phyloP scores from a whole-genome alignment of 73 alveolate species.

The Effrenium voratum region DNA sequence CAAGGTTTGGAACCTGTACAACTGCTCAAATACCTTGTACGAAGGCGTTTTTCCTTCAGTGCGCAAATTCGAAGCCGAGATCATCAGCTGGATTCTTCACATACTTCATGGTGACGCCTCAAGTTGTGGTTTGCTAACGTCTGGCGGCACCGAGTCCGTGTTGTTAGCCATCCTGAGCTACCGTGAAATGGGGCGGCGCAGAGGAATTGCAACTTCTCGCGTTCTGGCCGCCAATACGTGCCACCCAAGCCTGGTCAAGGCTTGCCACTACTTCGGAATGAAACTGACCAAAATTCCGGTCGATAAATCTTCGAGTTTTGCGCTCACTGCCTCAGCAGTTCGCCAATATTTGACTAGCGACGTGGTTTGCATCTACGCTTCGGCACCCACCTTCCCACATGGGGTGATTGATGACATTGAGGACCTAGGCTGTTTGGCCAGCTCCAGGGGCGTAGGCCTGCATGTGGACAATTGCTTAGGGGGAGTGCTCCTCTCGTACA shows the following conservation, averaged over 20 bases:
- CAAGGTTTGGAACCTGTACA: conserved; percentile 76
- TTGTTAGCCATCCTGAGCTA: conserved; percentile 97
- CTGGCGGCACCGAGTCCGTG: conserved; percentile 99
- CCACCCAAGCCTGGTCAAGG: conserved; percentile 99
- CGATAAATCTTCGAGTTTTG: conserved; percentile 95
- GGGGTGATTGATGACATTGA: conserved; percentile 98
- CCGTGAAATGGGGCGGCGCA: conserved; percentile 91
- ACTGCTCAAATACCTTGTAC: conserved; percentile 78
- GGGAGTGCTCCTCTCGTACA: conserved; percentile 97
- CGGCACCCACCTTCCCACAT: conserved; percentile 98
- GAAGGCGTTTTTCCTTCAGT: conserved; percentile 88
- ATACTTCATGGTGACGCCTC: conserved; percentile 86
- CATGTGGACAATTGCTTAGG: conserved; percentile 95
- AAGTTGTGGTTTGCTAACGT: conserved; percentile 98
- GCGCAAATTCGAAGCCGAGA: conserved; percentile 81
- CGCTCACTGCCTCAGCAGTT: conserved; percentile 95
- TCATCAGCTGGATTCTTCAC: conserved; percentile 66
- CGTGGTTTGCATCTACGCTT: conserved; percentile 66
- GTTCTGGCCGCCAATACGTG: conserved; percentile 97
- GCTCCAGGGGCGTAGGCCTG: not conserved
- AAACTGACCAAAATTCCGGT: conserved; percentile 97
- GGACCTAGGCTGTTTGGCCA: conserved; percentile 96
- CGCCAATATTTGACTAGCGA: conserved; percentile 92
- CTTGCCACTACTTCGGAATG: conserved; percentile 97
- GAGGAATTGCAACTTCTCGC: conserved; percentile 88